Conservation (phyloP, 768 basidiomycete genomes). For the Leccinum barrowsii region DNA sequence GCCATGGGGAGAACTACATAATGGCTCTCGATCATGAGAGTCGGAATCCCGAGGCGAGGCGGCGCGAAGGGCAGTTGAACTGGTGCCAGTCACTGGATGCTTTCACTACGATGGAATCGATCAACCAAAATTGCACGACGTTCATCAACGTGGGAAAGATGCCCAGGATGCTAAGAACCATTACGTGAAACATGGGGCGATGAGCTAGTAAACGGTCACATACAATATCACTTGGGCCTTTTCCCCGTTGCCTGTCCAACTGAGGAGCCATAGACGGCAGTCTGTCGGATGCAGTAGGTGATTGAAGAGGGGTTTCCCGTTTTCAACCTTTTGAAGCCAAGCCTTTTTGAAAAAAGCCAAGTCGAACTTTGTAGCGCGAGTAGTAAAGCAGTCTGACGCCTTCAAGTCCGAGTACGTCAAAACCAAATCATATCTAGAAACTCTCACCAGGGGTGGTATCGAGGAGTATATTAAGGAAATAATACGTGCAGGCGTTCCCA, state of each 20-base stretch:
- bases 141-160: slow-evolving; percentile 89
- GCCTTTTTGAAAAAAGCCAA: slow-evolving; percentile 56
- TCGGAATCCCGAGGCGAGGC: slow-evolving; percentile 38
- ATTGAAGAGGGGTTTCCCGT: slow-evolving; percentile 79
- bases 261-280: slow-evolving; percentile 82
- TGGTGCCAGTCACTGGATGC: slow-evolving; percentile 42
- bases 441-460: slow-evolving; percentile 66
- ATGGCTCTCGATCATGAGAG: slow-evolving; percentile 52
- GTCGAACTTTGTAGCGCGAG: slow-evolving; percentile 62
- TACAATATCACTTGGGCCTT: slow-evolving; percentile 78
- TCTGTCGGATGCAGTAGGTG: slow-evolving; percentile 70
- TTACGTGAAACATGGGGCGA: slow-evolving; percentile 8
- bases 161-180: slow-evolving; percentile 69
- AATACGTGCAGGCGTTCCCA: slow-evolving; percentile 86
- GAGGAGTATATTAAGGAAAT: slow-evolving; percentile 89
- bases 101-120: slow-evolving; percentile 84
- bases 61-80: slow-evolving; percentile 37
- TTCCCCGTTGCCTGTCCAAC: slow-evolving; percentile 69
- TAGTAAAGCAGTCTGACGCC: slow-evolving; percentile 81
- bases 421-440: background rate
- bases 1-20: slow-evolving; percentile 59
- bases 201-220: slow-evolving; percentile 28
- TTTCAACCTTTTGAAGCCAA: slow-evolving; percentile 71
- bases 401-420: slow-evolving; percentile 7
- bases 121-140: slow-evolving; percentile 90